Percentiles rank a stretch among this genome's conserved stretches.
phyloP scores from a whole-genome alignment of 1,139 yeast genomes.

The Kodamaea plutei region DNA sequence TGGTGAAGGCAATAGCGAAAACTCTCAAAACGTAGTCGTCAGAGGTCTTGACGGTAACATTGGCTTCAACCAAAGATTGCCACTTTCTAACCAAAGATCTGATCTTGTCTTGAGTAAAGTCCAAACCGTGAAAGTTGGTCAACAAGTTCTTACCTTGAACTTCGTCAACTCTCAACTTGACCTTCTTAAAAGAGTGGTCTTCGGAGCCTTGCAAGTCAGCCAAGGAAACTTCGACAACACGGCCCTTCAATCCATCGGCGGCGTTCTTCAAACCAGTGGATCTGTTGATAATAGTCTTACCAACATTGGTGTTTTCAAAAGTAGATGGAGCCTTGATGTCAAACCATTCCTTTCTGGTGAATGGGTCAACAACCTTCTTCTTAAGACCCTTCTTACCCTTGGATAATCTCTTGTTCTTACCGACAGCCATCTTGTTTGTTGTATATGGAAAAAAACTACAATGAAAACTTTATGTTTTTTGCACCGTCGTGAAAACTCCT shows the following conservation, averaged over 20 bases:
- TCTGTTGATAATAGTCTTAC: constrained; percentile 50
- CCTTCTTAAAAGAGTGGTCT: constrained; percentile 50
- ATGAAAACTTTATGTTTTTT: constrained; percentile 9
- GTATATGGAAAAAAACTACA: constrained; percentile 4
- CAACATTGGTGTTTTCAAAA: constrained; percentile 49
- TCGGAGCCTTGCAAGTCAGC: constrained; percentile 52
- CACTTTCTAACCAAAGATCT: constrained; percentile 52
- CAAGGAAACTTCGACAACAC: constrained; percentile 47
- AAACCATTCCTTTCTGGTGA: constrained; percentile 52
- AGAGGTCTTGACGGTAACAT: constrained; percentile 48
- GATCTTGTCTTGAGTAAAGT: constrained; percentile 48
- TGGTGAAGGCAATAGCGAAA: constrained; percentile 51
- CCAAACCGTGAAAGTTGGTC: constrained; percentile 52
- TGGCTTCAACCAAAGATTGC: constrained; percentile 53
- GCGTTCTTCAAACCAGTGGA: constrained; percentile 52
- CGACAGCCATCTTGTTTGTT: constrained; percentile 51
- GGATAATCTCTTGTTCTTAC: constrained; percentile 52
- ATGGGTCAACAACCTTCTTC: constrained; percentile 51
- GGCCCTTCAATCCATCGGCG: constrained; percentile 51
- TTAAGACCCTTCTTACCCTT: constrained; percentile 51
- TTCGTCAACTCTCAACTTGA: constrained; percentile 52
- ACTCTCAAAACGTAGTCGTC: constrained; percentile 49
- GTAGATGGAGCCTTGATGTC: constrained; percentile 52
- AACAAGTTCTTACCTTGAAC: constrained; percentile 52
- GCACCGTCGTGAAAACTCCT: too few species aligned